These are phyloP conservation scores for Camelina laxa DNA, from an alignment of 345 rosid genomes.

Conservation along the genomic window DNA sequence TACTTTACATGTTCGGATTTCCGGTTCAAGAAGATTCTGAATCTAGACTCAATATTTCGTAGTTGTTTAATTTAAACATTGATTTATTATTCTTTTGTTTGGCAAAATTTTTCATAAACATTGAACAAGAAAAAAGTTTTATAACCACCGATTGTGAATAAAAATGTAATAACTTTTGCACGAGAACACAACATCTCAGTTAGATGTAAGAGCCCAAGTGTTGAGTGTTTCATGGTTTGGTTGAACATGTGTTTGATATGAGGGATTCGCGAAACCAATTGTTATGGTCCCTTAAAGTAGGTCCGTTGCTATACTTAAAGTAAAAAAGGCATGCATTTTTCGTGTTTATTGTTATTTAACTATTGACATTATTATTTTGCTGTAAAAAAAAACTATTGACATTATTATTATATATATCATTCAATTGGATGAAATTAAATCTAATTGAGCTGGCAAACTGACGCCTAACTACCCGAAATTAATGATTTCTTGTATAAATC, in stretches of 20 bases:
- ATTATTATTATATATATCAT: slow-evolving; percentile 24
- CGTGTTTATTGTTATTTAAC: slow-evolving; percentile 29
- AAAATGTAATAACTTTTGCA: too few species aligned
- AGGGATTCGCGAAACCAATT: slow-evolving; percentile 18
- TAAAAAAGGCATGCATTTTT: slow-evolving; percentile 39
- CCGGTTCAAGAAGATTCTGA: background rate
- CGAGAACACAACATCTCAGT: background rate
- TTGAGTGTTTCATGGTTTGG: slow-evolving; percentile 36
- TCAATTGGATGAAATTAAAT: slow-evolving; percentile 3
- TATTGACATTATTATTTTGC: slow-evolving; percentile 20
- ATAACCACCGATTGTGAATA: too few species aligned
- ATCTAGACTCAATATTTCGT: background rate
- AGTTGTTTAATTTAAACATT: background rate
- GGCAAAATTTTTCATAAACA: background rate
- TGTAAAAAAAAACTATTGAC: too few species aligned
- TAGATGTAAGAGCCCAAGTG: slow-evolving; percentile 19
- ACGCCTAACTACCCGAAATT: slow-evolving; percentile 36
- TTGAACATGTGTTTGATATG: slow-evolving; percentile 41
- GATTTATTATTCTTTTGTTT: background rate
- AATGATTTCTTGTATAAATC: background rate
- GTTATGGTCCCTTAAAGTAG: slow-evolving; percentile 36
- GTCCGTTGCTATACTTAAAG: slow-evolving; percentile 38
- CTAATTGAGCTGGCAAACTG: slow-evolving; percentile 29
- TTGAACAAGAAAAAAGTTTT: background rate
- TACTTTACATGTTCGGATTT: background rate